These are phyloP conservation scores for Scutellaria minor DNA, from an alignment of 257 asterid species.

Conservation along the genomic window DNA sequence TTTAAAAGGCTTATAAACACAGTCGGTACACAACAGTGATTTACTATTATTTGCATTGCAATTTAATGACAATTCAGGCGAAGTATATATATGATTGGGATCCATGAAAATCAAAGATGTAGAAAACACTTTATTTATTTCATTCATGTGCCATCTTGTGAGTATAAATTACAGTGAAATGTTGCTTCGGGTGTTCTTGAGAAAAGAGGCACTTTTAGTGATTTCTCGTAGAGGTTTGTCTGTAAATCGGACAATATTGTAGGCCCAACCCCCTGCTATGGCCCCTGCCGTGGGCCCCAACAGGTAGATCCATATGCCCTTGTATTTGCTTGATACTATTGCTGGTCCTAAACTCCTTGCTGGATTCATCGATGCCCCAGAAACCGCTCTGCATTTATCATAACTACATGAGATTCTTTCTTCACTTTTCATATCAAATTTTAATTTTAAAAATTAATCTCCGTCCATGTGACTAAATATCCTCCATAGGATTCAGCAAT, in stretches of 20 bases:
- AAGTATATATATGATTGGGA: not conserved
- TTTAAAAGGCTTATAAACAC: too few species aligned
- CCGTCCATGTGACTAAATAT: too few species aligned
- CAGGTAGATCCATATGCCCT: conserved; percentile 72
- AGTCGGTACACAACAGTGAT: too few species aligned
- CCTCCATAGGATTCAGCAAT: too few species aligned
- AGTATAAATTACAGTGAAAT: conserved; percentile 2
- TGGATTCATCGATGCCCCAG: conserved; percentile 98
- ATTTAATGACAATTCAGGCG: not conserved
- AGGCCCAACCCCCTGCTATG: conserved; percentile 81
- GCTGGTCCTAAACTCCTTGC: conserved; percentile 95
- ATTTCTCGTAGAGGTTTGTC: conserved; percentile 77
- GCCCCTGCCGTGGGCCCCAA: conserved; percentile 83
- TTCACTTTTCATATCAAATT: too few species aligned
- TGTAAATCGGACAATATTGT: conserved; percentile 74
- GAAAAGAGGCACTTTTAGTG: conserved; percentile 70
- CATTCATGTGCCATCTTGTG: conserved; percentile 8
- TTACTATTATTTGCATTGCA: not conserved
- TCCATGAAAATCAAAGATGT: not conserved
- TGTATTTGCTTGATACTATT: conserved; percentile 57
- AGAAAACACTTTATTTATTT: conserved; percentile 10
- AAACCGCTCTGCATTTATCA: conserved; percentile 57
- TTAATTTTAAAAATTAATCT: too few species aligned
- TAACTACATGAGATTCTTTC: too few species aligned
- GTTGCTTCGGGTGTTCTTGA: conserved; percentile 39